A percentile compares a stretch with the other conserved stretches of the same genome.
Evolutionary conservation across 1,284 basidiomycete genomes (phyloP).

Genomic region (Bjerkandera adusta): DNA sequence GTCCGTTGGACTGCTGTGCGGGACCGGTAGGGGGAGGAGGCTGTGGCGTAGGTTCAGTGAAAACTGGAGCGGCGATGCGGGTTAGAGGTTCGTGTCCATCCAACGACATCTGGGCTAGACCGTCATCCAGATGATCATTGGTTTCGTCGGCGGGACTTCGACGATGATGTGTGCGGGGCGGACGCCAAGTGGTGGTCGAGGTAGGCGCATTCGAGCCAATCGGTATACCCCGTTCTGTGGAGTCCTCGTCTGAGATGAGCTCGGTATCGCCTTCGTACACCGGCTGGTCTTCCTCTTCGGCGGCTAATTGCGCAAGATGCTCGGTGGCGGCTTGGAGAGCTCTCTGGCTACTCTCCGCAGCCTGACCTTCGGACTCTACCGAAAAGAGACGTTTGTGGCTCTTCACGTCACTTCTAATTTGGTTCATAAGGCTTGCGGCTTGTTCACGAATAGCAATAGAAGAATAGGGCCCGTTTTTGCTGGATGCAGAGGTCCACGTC

Average conservation of each 20-base stretch:
- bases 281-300: not conserved
- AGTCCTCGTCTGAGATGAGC: no score
- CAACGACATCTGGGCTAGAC: conserved; percentile 20
- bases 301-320: not conserved
- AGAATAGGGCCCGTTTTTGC: conserved; percentile 41
- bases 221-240: conserved; percentile 10
- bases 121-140: conserved; percentile 24
- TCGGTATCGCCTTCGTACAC: conserved; percentile 15
- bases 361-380: conserved; percentile 12
- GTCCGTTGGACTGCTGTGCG: not conserved
- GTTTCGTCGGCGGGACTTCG: conserved; percentile 34
- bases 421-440: conserved; percentile 79
- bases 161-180: not conserved
- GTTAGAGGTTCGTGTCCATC: not conserved
- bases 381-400: conserved; percentile 65
- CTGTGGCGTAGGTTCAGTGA: not conserved
- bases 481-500: conserved; percentile 23
- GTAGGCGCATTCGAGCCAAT: conserved; percentile 11
- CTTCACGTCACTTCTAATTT: conserved; percentile 76
- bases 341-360: no score
- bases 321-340: not conserved
- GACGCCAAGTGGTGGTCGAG: no score
- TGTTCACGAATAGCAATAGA: conserved; percentile 70
- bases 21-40: not conserved
- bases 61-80: not conserved